These are phyloP conservation scores for Sutorius australiensis DNA, from an alignment of 768 basidiomycete species.

Conservation along the genomic window DNA sequence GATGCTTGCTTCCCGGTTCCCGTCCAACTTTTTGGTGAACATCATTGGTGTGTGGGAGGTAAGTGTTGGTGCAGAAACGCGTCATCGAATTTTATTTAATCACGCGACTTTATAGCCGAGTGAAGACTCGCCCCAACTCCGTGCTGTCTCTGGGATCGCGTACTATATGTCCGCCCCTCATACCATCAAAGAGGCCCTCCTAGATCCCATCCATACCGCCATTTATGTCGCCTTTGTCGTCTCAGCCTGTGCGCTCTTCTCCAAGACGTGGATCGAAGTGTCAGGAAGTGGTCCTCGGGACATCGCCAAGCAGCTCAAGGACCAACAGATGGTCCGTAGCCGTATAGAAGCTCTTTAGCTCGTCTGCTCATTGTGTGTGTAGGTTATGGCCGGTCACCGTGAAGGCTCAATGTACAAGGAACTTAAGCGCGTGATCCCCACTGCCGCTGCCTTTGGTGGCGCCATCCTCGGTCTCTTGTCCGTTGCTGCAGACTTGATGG, in stretches of 20 bases:
- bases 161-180: conserved; percentile 99
- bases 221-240: conserved; percentile 92
- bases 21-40: conserved; percentile 82
- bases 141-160: conserved; percentile 84
- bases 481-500: conserved; percentile 91
- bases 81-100: background rate
- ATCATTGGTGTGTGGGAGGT: conserved; percentile 99
- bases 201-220: conserved; percentile 91
- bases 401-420: conserved; percentile 99
- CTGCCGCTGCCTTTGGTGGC: conserved; percentile 95
- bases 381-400: conserved; percentile 86
- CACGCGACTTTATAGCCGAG: conserved; percentile 57
- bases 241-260: conserved; percentile 93
- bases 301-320: conserved; percentile 97
- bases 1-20: conserved; percentile 92
- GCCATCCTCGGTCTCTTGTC: conserved; percentile 92
- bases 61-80: conserved; percentile 16
- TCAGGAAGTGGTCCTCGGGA: conserved; percentile 95
- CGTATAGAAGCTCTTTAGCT: background rate
- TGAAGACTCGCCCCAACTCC: conserved; percentile 90
- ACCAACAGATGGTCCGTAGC: conserved; percentile 84
- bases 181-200: conserved; percentile 78
- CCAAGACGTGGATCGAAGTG: conserved; percentile 99
- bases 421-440: conserved; percentile 95
- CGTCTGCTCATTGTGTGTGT: conserved; percentile 1